A percentile compares a stretch with the other conserved stretches of the same genome.
Evolutionary conservation across 2,329 filamentous ascomycete species (phyloP).

Genomic region (Huntiella moniliformis): DNA sequence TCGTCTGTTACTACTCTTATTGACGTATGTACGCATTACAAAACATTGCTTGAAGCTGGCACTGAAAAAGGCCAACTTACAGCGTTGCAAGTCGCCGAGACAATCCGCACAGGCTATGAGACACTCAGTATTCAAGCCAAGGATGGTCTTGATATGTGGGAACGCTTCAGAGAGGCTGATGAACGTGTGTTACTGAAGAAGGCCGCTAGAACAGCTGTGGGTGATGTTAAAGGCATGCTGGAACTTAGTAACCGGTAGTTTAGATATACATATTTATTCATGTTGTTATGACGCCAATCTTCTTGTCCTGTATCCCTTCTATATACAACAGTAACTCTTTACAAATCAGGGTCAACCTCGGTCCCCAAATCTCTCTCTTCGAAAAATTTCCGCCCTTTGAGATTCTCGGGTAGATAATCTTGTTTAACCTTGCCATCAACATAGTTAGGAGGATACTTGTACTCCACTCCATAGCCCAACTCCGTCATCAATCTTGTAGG

Average conservation of each 20-base stretch:
- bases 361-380: slow-evolving; percentile 65
- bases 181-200: slow-evolving; percentile 73
- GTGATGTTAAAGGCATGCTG: slow-evolving; percentile 20
- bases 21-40: slow-evolving; percentile 70
- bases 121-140: slow-evolving; percentile 79
- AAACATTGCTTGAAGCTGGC: slow-evolving; percentile 48
- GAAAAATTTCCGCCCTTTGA: slow-evolving; percentile 55
- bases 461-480: slow-evolving; percentile 72
- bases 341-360: slow-evolving; percentile 52
- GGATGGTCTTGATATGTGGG: slow-evolving; percentile 73
- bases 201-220: slow-evolving; percentile 61
- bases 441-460: slow-evolving; percentile 95
- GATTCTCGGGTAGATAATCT: slow-evolving; percentile 68
- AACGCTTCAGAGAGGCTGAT: slow-evolving; percentile 70
- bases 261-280: too few relatives aligned
- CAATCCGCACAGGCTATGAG: slow-evolving; percentile 94
- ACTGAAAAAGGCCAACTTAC: slow-evolving; percentile 31
- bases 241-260: not conserved
- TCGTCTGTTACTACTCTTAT: slow-evolving; percentile 68
- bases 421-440: slow-evolving; percentile 63
- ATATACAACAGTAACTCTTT: too few relatives aligned
- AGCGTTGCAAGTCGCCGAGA: slow-evolving; percentile 64
- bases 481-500: slow-evolving; percentile 88
- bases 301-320: too few relatives aligned
- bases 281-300: too few relatives aligned